Base-by-base conservation (phyloP, 2,329 filamentous ascomycete species). In the Penicillium sp. region DNA sequence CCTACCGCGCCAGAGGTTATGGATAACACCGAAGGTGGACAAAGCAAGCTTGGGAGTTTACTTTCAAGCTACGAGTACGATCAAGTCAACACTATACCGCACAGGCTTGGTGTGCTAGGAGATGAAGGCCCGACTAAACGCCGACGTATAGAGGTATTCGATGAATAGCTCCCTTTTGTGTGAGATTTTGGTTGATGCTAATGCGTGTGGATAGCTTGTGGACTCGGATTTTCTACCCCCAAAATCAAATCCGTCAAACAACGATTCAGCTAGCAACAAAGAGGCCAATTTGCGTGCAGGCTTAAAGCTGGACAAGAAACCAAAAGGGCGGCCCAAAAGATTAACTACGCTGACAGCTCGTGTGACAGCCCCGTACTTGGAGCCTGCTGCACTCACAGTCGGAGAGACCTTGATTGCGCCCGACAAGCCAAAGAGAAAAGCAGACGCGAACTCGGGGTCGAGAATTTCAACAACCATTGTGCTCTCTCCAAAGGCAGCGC, bases 291-390 rank as follows among this genome's bases (percentile, higher is more conserved):
- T 57, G 9, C 60, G 66, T 21, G 61, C 65, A 55, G 61, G 60
- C 3, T 62, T 61, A 8, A 62, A 64, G 21, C 5, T 60, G 7
- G 66, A 65, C 45, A 70, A 69, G 52, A 71, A 71, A 45, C 45
- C 65, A 23, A 90, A 87, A 66, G 79, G 81, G 5, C 78, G 83
- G 3, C 88, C 86, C 75, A 92, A 91, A 76, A 93, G 90, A 74
- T 78, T 88, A 0, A 87, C 87, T 46, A 96, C 92, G 0, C 89
- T 96, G 60, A 96, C 92, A 0, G 91, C 88, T 46, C 79, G 91
- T 54, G 91, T 91, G 11, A 94, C 89, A 1, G 89, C 91, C 13
- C 86, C 87, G 5, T 95, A 93, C 71, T 74, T 79, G 49, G 66
- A 72, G 31, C 31, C 58, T 11, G 59, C 65, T 35, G 65, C 62